Percentiles rank a stretch among this genome's conserved stretches.
phyloP scores from a whole-genome alignment of 179 eudicot genomes.

The Spergularia azorica region DNA sequence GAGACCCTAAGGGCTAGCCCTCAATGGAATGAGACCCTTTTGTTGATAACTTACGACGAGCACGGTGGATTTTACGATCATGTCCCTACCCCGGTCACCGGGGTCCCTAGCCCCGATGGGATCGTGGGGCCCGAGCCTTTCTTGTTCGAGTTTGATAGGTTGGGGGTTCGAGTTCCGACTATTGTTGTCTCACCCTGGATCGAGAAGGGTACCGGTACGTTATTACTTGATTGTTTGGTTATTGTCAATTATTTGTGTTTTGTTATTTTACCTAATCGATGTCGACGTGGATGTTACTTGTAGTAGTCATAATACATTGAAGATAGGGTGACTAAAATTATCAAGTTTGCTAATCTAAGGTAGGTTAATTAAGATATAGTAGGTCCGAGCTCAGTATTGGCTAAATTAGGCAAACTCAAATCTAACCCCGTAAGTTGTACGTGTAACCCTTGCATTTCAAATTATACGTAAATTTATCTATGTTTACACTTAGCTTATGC shows the following conservation, averaged over 20 bases:
- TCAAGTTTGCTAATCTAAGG: too few species aligned
- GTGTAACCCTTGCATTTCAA: too few species aligned
- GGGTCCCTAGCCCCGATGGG: slow-evolving; percentile 84
- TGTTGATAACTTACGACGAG: slow-evolving; percentile 75
- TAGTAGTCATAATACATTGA: background rate
- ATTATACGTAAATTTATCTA: too few species aligned
- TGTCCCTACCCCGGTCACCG: slow-evolving; percentile 61
- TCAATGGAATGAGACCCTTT: slow-evolving; percentile 74
- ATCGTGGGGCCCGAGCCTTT: slow-evolving; percentile 80
- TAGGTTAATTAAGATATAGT: too few species aligned
- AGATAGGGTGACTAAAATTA: background rate
- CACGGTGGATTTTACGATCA: slow-evolving; percentile 87
- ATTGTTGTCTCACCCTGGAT: slow-evolving; percentile 81
- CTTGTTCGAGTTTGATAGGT: slow-evolving; percentile 55
- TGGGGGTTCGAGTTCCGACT: slow-evolving; percentile 83
- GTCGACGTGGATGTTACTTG: background rate
- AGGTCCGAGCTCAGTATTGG: too few species aligned
- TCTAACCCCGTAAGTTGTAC: too few species aligned
- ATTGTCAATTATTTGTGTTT: background rate
- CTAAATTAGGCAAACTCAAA: background rate
- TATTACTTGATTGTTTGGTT: background rate
- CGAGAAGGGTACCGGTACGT: slow-evolving; percentile 65
- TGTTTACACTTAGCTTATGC: too few species aligned
- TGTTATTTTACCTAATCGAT: background rate
- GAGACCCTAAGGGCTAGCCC: slow-evolving; percentile 82